Percentiles rank a stretch among this genome's conserved stretches.
phyloP scores from a whole-genome alignment of 257 asterid species.

The Ajuga chamaepitys region DNA sequence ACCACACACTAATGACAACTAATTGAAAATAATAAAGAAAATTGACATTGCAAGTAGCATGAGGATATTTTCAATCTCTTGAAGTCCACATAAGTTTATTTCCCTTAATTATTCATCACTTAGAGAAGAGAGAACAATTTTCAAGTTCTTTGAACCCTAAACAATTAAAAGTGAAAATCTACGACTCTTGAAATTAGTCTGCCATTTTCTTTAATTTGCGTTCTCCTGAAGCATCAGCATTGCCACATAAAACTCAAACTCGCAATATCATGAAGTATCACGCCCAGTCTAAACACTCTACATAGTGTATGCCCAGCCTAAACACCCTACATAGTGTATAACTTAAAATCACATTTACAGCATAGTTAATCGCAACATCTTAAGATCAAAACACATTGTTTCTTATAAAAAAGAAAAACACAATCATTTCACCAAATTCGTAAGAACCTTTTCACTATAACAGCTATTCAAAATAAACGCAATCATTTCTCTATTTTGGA shows the following conservation, averaged over 20 bases:
- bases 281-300: neutral
- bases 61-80: neutral
- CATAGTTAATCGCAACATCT: neutral
- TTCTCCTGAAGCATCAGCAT: constrained; percentile 2
- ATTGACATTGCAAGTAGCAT: neutral
- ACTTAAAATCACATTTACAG: neutral
- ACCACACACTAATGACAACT: too few relatives aligned
- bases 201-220: neutral
- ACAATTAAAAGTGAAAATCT: neutral
- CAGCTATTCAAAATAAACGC: constrained; percentile 9
- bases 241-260: neutral
- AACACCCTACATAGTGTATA: neutral
- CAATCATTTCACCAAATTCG: neutral
- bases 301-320: neutral
- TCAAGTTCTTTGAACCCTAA: neutral
- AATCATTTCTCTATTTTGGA: neutral
- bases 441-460: neutral
- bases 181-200: constrained; percentile 4
- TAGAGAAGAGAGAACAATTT: constrained; percentile 1
- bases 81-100: neutral
- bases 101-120: neutral
- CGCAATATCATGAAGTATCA: constrained; percentile 5
- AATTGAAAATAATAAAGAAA: neutral
- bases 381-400: neutral
- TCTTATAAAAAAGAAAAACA: too few relatives aligned